Evolutionary conservation across 225 moss, liverwort and hornwort species (phyloP), one percentile per base, ranked within the genome.

Genomic region (Ulota crispa): DNA sequence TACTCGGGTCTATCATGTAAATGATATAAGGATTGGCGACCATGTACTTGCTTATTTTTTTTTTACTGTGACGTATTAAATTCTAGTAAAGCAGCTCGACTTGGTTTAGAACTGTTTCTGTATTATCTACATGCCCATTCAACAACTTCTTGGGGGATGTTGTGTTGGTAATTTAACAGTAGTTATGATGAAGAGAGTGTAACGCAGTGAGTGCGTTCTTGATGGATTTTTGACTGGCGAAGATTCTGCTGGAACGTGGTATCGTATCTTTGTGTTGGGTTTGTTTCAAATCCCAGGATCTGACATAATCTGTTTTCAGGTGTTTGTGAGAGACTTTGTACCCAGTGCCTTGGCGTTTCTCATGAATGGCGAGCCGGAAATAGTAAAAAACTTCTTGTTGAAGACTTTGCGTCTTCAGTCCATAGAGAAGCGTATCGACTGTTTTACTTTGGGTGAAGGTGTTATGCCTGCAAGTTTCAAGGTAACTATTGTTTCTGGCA

Each of bases 381-480:
- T 97, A 64, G 96, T 97, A 11, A 95, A 87, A 66, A 95, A 95
- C 77, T 97, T 97, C 85, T 80, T 97, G 85, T 59, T 97, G 72
- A 97, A 97, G 83, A 94, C 96, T 63, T 86, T 97, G 78, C 95
- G 96, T 53, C 95, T 97, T 68, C 96, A 97, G 60, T 90, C 96
- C 14, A 95, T 95, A 77, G 96, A 97, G 87, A 97, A 97, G 82
- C 95, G 94, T 36, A 97, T 97, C 43, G 96, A 97, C 70, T 97
- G 96, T 83, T 97, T 97, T 78, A 97, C 95, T 53, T 86, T 97
- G 72, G 96, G 96, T 52, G 96, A 95, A 85, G 96, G 96, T 47
- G 96, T 97, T 55, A 97, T 97, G 96, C 96, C 96, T 53, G 96
- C 96, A 68, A 97, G 96, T 75, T 97, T 97, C 86, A 97, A 97